A percentile compares a stretch with the other conserved stretches of the same genome.
Conservation (phyloP, 768 basidiomycete species). For the Termitomyces sp. region DNA sequence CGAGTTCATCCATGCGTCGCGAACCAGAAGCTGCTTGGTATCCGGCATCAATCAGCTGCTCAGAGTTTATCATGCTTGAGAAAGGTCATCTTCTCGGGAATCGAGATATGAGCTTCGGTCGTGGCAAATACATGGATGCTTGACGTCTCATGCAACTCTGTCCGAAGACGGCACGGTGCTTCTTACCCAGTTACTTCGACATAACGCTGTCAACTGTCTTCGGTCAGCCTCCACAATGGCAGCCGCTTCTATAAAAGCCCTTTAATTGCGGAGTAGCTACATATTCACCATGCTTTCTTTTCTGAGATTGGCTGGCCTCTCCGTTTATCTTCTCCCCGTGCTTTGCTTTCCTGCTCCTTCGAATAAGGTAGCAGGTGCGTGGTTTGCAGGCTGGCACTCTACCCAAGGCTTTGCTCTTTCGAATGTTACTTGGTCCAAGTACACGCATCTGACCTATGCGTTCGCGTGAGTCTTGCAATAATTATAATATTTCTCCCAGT, state of each 20-base stretch:
- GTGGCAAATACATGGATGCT: neutral
- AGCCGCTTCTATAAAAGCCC: conserved; percentile 1
- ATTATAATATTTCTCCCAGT: neutral
- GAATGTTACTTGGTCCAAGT: conserved; percentile 60
- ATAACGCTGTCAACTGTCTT: neutral
- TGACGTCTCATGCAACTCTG: neutral
- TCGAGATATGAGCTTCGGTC: neutral
- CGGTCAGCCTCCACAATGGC: conserved; percentile 1
- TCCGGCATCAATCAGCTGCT: neutral
- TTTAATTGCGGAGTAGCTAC: neutral
- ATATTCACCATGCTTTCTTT: conserved; percentile 7
- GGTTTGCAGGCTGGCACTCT: conserved; percentile 69
- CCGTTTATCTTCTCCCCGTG: conserved; percentile 7
- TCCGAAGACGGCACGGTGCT: neutral
- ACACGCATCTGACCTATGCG: conserved; percentile 64
- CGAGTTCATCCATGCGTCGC: too few species aligned
- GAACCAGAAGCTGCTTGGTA: neutral
- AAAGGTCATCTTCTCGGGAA: neutral
- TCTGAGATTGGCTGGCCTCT: conserved; percentile 5
- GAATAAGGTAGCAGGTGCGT: conserved; percentile 41
- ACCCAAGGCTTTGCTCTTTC: conserved; percentile 41
- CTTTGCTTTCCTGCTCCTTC: conserved; percentile 9
- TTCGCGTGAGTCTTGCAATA: conserved; percentile 50
- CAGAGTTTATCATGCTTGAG: neutral
- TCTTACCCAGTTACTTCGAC: neutral